Base-by-base conservation (phyloP, 2,329 filamentous ascomycete genomes). In the Cladophialophora chaetospira region DNA sequence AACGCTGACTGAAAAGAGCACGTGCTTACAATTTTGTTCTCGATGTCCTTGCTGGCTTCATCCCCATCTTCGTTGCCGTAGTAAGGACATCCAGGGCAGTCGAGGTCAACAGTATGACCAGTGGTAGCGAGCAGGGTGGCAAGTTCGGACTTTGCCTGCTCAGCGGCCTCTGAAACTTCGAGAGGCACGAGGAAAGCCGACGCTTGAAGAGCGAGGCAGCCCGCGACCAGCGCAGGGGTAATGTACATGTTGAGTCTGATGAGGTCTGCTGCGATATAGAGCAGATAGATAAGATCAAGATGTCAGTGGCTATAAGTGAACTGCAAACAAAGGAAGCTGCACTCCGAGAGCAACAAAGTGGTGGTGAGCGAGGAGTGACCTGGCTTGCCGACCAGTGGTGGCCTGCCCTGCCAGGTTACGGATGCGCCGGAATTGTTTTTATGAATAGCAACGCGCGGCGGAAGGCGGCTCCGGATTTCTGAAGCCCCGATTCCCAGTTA, bases 131-230 rank as follows among this genome's bases (percentile, higher is more conserved):
- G 40, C 17, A 50, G 44, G 23, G 49, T 48, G 49, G 45, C 46
- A 15, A 58, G 35, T 40, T 59, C 53, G 28, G 51, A 55, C 54
- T 52, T 58, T 35, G 61, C 52, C 17, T 57, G 50, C 40, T 60
- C 49, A 10, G 57, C 56, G n/a, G 57, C 57, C 2, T 61, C 52
- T 19, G 57, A 42, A 43, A 65, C 47, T 33, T 63, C 58, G 38
- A 63, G 60, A 48, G 65, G 62, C 3, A 67, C 40, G 5, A 67
- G 64, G 53, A 67, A 65, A 10, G 64, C 64, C 25, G 63, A 61
- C 5, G 60, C 61, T 26, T 55, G 25, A 11, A 57, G 25, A 42
- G 57, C 49, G 25, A 63, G 47, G 48, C 55, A 56, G 52, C 59
- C 52, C 38, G 64, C 64, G 60, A 62, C 62, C 58, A 67, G 59